Base-by-base conservation (phyloP, 768 basidiomycete genomes). In the Lactarius tabidus region DNA sequence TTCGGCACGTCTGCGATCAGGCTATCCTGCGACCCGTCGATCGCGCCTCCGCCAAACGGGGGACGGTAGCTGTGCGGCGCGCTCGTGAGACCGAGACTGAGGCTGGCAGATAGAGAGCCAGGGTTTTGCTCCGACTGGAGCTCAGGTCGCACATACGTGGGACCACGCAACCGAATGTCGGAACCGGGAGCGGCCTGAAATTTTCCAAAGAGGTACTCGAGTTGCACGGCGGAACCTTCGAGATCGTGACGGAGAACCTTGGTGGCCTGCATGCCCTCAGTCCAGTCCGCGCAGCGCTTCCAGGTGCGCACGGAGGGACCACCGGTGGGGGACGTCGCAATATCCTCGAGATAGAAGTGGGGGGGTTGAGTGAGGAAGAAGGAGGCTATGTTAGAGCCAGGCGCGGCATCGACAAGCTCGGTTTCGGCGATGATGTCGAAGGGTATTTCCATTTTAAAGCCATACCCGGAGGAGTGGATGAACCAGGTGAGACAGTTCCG, bases 401-500 rank as follows among this genome's bases (percentile, higher is more conserved):
- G 82, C 20, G 82, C 76, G 35, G 79, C 74, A 62, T 84, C 80
- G 29, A 79, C 76, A 74, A 89, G 86, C 59, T 83, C 80, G 6
- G 85, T 81, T 35, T 85, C 79, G 23, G 80, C 69, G 66, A 93
- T 86, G 65, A 75, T 80, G 62, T 84, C 79, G 75, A 89, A 91
- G 6, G 89, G 84, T 20, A 93, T 80, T 66, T 90, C 89, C 88
- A 93, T 93, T 75, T 93, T 93, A 81, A 92, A 93, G 23, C 88
- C 84, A 67, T 82, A 82, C 26, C 88, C 89, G 1, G 77, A 80
- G 7, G 88, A 88, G 48, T 85, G 84, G 62, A 93, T 87, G 74
- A 87, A 93, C 92, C 92, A 93, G 5, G 83, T 84, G 33, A 93
- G 76, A 71, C 82, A 85, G 48, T 81, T 84, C 69, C 84, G 88